Conservation (phyloP, 441 rosid species). For the Gossypium gossypioides region DNA sequence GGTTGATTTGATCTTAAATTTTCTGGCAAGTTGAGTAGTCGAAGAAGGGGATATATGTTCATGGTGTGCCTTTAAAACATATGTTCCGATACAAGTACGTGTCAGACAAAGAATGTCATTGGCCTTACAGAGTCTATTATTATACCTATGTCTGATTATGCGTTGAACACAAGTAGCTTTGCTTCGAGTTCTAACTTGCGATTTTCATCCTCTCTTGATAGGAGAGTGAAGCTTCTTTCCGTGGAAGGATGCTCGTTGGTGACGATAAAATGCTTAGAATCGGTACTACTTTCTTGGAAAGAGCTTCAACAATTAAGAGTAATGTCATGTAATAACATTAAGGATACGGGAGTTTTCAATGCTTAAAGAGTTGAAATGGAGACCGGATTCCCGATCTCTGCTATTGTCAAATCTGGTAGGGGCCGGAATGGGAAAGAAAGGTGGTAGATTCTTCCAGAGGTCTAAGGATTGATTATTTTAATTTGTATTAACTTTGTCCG, state of each 20-base stretch:
- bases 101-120: background rate
- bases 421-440: conserved; percentile 60
- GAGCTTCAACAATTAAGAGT: conserved; percentile 54
- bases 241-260: conserved; percentile 68
- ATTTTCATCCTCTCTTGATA: conserved; percentile 20
- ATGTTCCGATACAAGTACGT: background rate
- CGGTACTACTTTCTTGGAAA: conserved; percentile 45
- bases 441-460: conserved; percentile 54
- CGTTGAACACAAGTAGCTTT: background rate
- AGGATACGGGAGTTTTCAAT: conserved; percentile 55
- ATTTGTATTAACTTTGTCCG: too few species aligned
- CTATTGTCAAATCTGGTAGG: conserved; percentile 48
- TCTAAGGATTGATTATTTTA: conserved; percentile 21
- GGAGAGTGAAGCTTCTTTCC: conserved; percentile 54
- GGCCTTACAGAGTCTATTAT: background rate
- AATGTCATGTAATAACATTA: conserved; percentile 52
- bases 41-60: background rate
- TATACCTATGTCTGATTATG: background rate
- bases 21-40: background rate
- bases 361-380: conserved; percentile 76
- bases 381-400: conserved; percentile 58
- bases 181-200: background rate
- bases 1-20: background rate
- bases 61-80: background rate
- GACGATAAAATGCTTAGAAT: conserved; percentile 57